Evolutionary conservation across 1,284 basidiomycete species (phyloP).

Genomic region (Cutaneotrichosporon dermatis): DNA sequence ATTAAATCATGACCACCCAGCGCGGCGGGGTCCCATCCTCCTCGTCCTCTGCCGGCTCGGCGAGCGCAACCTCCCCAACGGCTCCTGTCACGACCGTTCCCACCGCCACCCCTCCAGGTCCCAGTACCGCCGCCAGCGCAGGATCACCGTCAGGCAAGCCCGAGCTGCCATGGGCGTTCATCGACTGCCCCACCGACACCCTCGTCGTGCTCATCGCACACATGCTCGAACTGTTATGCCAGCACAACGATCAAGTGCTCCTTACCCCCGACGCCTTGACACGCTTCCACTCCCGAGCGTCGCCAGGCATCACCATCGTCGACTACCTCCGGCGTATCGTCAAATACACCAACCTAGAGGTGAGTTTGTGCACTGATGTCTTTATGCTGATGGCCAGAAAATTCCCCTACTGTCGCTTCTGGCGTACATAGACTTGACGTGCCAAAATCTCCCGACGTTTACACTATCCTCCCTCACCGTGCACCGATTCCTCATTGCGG

Average conservation of each 20-base stretch:
- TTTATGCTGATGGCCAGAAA: conserved; percentile 55
- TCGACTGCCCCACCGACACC: conserved; percentile 68
- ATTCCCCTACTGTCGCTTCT: conserved; percentile 81
- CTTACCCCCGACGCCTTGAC: conserved; percentile 58
- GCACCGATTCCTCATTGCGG: conserved; percentile 88
- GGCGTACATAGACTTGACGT: conserved; percentile 92
- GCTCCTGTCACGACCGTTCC: conserved; percentile 1
- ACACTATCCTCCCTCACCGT: conserved; percentile 90
- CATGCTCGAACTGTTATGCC: conserved; percentile 86
- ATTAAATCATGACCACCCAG: conserved; percentile 9
- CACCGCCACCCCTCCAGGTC: not conserved
- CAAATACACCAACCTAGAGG: conserved; percentile 87
- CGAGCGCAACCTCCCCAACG: not conserved
- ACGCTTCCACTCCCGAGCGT: conserved; percentile 84
- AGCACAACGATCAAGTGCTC: conserved; percentile 83
- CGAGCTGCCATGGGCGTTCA: conserved; percentile 49
- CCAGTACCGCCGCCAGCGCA: too few relatives aligned
- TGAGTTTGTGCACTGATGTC: conserved; percentile 34
- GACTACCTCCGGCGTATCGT: conserved; percentile 90
- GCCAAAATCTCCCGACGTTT: conserved; percentile 74
- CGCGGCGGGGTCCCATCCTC: conserved; percentile 9
- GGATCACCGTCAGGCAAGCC: conserved; percentile 4
- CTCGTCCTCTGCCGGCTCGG: not conserved
- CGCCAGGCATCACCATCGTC: conserved; percentile 74
- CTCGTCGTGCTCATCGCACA: conserved; percentile 84